Conservation (phyloP, 140 eudicot species). For the Flaveria floridana region DNA sequence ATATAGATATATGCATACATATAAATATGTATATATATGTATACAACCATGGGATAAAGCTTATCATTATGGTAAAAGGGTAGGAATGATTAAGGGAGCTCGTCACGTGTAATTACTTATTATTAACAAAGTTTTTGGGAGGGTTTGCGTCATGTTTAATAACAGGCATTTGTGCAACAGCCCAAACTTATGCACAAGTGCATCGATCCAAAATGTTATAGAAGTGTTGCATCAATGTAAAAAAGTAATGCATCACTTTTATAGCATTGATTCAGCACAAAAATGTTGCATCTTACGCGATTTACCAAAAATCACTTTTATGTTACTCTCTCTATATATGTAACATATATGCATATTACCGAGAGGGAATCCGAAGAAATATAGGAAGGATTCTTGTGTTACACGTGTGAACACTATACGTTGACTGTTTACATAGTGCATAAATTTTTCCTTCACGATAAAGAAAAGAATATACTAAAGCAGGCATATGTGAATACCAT, state of each 20-base stretch:
- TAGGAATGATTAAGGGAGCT: neutral
- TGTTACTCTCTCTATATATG: too few relatives aligned
- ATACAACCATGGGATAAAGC: neutral
- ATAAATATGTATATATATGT: neutral
- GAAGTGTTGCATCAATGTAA: neutral
- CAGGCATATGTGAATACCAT: constrained; percentile 39
- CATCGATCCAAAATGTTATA: neutral
- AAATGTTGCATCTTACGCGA: neutral
- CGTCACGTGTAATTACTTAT: neutral
- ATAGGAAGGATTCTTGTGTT: neutral
- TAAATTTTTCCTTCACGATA: neutral
- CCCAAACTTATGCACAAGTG: neutral
- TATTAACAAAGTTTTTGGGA: neutral
- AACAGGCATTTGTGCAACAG: neutral
- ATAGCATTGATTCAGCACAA: neutral
- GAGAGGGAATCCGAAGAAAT: too few relatives aligned
- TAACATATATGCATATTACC: neutral
- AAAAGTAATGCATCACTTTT: neutral
- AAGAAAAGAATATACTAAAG: neutral
- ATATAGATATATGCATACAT: neutral
- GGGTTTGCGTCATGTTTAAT: neutral
- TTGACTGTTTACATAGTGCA: neutral
- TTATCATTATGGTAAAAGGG: neutral
- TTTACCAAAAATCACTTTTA: neutral
- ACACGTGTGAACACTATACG: neutral